Evolutionary conservation across 305 asterid species (phyloP).

Genomic region (Caryopteris hybrid): DNA sequence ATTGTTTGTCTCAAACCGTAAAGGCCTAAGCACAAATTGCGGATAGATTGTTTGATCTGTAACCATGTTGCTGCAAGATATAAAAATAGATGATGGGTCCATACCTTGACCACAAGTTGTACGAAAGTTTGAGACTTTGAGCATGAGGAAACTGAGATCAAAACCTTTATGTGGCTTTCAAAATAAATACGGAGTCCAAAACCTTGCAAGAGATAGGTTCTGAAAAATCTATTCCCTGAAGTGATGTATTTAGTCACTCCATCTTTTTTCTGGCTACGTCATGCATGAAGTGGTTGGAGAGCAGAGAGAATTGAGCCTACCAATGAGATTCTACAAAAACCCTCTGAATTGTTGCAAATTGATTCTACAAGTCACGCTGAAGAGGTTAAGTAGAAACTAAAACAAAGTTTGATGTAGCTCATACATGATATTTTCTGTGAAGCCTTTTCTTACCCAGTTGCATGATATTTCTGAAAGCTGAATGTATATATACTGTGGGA

Average conservation of each 20-base stretch:
- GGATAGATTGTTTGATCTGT: not conserved
- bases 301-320: not conserved
- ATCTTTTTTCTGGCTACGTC: not conserved
- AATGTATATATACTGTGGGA: not conserved
- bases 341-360: not conserved
- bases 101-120: not conserved
- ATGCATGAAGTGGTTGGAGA: not conserved
- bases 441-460: no score
- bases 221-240: not conserved
- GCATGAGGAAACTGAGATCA: not conserved
- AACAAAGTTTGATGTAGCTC: not conserved
- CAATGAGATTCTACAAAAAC: not conserved
- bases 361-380: not conserved
- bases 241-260: not conserved
- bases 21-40: not conserved
- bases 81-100: not conserved
- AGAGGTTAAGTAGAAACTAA: not conserved
- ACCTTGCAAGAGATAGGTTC: conserved; percentile 13
- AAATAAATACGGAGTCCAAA: not conserved
- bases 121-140: no score
- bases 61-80: not conserved
- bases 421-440: not conserved
- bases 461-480: no score
- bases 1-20: not conserved
- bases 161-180: not conserved